A percentile compares a stretch with the other conserved stretches of the same genome.
Conservation (phyloP, 495 filamentous ascomycete species). For the Neurospora sp. region DNA sequence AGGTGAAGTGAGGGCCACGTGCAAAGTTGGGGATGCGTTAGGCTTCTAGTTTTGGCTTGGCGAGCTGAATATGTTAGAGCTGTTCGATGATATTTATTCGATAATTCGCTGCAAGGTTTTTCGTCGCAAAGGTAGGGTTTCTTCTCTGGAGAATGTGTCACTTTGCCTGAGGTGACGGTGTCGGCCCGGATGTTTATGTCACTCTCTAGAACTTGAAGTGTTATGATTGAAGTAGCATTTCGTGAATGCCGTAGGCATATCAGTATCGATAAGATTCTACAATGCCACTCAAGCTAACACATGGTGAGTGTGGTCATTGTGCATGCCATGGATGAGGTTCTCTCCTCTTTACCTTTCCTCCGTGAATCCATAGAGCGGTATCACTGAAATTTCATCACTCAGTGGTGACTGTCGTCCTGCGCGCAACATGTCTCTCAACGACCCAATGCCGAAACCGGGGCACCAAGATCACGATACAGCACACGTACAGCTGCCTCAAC, state of each 20-base stretch:
- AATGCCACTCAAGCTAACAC: neutral
- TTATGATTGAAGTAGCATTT: neutral
- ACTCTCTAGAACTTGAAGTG: neutral
- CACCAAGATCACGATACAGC: conserved; percentile 1
- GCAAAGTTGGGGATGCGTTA: neutral
- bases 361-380: neutral
- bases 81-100: neutral
- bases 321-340: neutral
- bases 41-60: neutral
- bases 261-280: neutral
- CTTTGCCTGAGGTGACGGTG: neutral
- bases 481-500: conserved; percentile 10
- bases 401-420: neutral
- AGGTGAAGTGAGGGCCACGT: neutral
- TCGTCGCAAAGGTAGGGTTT: neutral
- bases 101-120: neutral
- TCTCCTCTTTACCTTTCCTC: neutral
- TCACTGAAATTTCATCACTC: neutral
- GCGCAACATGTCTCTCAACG: neutral
- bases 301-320: neutral
- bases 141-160: neutral
- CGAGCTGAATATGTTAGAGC: neutral
- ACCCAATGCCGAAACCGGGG: neutral
- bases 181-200: neutral
- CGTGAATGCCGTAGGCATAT: neutral